Evolutionary conservation across 1,139 yeast genomes (phyloP).

Genomic region (Debaryomyces subglobosus): DNA sequence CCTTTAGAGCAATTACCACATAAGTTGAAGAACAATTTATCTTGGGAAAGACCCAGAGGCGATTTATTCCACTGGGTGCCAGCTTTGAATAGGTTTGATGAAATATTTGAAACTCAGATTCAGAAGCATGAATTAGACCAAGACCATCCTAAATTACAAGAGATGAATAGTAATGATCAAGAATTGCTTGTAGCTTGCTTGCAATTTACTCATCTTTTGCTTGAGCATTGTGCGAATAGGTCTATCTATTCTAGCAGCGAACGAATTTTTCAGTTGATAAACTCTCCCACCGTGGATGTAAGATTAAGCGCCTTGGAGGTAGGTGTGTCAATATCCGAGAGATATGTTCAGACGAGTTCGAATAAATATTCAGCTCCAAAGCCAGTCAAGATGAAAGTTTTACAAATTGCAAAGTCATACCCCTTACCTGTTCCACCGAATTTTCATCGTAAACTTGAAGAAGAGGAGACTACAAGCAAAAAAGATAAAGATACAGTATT

Average conservation of each 20-base stretch:
- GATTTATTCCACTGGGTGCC: conserved; percentile 80
- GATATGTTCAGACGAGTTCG: conserved; percentile 49
- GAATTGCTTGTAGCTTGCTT: conserved; percentile 54
- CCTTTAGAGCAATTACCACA: conserved; percentile 35
- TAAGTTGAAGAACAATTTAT: conserved; percentile 29
- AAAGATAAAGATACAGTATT: conserved; percentile 27
- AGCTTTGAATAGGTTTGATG: conserved; percentile 75
- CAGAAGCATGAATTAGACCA: conserved; percentile 56
- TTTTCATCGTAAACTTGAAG: conserved; percentile 24
- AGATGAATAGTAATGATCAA: conserved; percentile 51
- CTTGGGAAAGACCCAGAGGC: conserved; percentile 72
- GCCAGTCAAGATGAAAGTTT: conserved; percentile 44
- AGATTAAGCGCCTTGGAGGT: conserved; percentile 66
- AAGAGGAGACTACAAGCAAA: conserved; percentile 13
- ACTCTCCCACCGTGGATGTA: conserved; percentile 61
- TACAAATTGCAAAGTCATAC: conserved; percentile 55
- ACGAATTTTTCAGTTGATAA: conserved; percentile 60
- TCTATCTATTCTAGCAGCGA: conserved; percentile 70
- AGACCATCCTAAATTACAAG: conserved; percentile 48
- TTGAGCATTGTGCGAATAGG: conserved; percentile 73
- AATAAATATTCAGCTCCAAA: conserved; percentile 48
- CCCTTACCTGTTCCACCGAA: conserved; percentile 55
- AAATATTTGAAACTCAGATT: conserved; percentile 57
- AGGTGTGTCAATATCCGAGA: conserved; percentile 62
- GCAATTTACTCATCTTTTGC: conserved; percentile 61